A percentile compares a stretch with the other conserved stretches of the same genome.
These are phyloP conservation scores for Letharia columbiana DNA, from an alignment of 495 filamentous ascomycete genomes.

Conservation along the genomic window DNA sequence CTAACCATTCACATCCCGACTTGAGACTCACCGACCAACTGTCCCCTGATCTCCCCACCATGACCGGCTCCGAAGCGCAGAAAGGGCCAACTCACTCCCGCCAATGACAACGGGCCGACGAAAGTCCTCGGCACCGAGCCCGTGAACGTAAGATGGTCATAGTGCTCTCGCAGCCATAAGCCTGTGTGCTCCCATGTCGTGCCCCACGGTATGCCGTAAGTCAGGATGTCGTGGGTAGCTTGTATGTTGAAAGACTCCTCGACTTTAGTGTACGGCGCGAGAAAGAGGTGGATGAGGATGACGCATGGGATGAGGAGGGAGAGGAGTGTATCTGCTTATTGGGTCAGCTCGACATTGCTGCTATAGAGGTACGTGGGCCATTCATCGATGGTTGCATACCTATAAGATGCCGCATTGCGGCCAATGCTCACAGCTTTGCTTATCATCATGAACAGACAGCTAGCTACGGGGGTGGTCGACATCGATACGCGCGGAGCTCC, in stretches of 20 bases:
- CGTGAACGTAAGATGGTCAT: conserved; percentile 88
- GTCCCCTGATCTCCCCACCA: conserved; percentile 37
- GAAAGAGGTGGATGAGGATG: conserved; percentile 65
- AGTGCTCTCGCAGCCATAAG: conserved; percentile 44
- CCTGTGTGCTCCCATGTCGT: conserved; percentile 36
- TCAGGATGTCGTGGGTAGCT: conserved; percentile 81
- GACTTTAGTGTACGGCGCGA: conserved; percentile 93
- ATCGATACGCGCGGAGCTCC: not conserved
- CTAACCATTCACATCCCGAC: conserved; percentile 18
- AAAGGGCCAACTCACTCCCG: conserved; percentile 58
- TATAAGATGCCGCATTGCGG: conserved; percentile 20
- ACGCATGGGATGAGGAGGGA: conserved; percentile 53
- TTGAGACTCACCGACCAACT: conserved; percentile 42
- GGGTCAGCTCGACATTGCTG: conserved; percentile 9
- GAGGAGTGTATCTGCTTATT: conserved; percentile 38
- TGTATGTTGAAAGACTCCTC: conserved; percentile 99
- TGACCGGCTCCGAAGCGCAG: conserved; percentile 32
- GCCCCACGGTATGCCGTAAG: conserved; percentile 60
- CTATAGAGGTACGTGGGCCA: not conserved
- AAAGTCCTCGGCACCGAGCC: conserved; percentile 89
- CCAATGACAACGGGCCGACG: conserved; percentile 65
- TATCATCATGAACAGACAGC: not conserved
- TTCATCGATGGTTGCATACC: conserved; percentile 4
- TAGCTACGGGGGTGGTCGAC: not conserved
- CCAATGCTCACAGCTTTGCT: not conserved